Base-by-base conservation (phyloP, 2,329 filamentous ascomycete species). In the Cladosporium oxysporum region DNA sequence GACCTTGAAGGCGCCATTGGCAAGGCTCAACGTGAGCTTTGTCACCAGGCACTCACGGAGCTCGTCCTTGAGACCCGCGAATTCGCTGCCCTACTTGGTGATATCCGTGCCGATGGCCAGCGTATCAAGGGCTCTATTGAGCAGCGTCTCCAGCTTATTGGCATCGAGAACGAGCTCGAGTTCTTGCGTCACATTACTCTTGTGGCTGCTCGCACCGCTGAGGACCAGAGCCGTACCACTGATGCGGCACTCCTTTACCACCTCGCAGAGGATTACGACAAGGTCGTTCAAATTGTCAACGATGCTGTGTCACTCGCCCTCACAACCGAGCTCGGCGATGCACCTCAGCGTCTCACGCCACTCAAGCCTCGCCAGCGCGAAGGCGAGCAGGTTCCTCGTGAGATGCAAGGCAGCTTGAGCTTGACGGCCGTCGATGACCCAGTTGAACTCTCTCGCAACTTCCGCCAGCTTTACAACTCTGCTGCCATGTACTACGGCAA, bases 1-100 rank as follows among this genome's bases (percentile, higher is more conserved):
- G 94, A 97, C 76, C 83, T 96, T 52, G 86, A 85, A 29, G 90
- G 90, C 23, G 86, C 91, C 65, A 83, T 89, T 6, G 93, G 92
- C 65, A 88, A 87, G 67, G 89, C 90, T 52, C 94, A 97, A 76
- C 87, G 89, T 62, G 87, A 86, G 58, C 86, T 97, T 44, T 98
- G 94, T 79, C 92, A 97, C 78, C 92, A 97, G 78, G 94, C 93
- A 7, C 83, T 99, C 66, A 91, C 93, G 41, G 95, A 98, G 78
- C 88, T 98, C 65, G 93, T 97, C 29, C 84, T 99, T n/a, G 95
- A 99, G 80, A 97, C 93, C 23, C 88, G 94, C 70, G 95, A 99
- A 76, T 99, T 98, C 78, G 94, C 93, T 74, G 91, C 92, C 74
- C 83, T 99, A 16, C 88, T 99, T 58, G 95, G 96, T 62, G 96